Percentiles rank a stretch among this genome's conserved stretches.
These are phyloP conservation scores for Rhodotorula kratochvilovae DNA, from an alignment of 768 basidiomycete species.

Conservation along the genomic window DNA sequence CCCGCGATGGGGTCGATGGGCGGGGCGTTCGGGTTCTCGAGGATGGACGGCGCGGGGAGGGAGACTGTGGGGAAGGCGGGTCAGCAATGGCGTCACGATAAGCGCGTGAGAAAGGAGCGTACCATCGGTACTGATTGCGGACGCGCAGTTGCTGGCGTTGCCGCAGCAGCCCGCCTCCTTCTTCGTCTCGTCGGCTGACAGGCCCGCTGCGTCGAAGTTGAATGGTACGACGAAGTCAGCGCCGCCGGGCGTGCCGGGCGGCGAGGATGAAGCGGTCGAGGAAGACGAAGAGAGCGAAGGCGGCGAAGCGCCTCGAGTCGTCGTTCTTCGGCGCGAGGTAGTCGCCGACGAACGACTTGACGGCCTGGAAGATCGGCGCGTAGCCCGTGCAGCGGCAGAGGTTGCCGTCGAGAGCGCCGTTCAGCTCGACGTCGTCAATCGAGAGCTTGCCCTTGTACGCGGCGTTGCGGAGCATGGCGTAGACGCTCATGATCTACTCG, in stretches of 20 bases:
- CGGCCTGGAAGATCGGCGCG: conserved; percentile 40
- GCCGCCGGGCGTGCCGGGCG: neutral
- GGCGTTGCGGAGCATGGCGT: conserved; percentile 32
- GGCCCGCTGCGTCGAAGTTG: conserved; percentile 20
- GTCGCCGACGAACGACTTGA: conserved; percentile 42
- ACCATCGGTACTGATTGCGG: conserved; percentile 17
- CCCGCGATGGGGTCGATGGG: conserved; percentile 20
- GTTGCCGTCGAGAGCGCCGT: conserved; percentile 42
- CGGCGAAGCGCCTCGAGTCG: neutral
- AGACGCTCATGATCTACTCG: conserved; percentile 38
- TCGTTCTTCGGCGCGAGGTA: conserved; percentile 11
- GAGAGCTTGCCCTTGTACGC: conserved; percentile 16
- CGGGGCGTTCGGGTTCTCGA: neutral
- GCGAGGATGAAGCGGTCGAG: neutral
- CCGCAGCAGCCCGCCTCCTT: conserved; percentile 10
- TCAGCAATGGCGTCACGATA: no score
- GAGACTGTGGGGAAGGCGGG: no score
- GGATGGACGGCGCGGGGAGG: conserved; percentile 5
- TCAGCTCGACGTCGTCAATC: conserved; percentile 34
- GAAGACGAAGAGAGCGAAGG: neutral
- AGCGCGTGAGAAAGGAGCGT: no score
- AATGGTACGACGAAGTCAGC: conserved; percentile 35
- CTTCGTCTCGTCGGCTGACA: neutral
- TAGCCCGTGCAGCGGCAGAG: conserved; percentile 44
- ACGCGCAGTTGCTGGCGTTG: neutral